Percentiles rank a stretch among this genome's conserved stretches.
phyloP scores from a whole-genome alignment of 1,139 yeast genomes.

The Candida sojae region DNA sequence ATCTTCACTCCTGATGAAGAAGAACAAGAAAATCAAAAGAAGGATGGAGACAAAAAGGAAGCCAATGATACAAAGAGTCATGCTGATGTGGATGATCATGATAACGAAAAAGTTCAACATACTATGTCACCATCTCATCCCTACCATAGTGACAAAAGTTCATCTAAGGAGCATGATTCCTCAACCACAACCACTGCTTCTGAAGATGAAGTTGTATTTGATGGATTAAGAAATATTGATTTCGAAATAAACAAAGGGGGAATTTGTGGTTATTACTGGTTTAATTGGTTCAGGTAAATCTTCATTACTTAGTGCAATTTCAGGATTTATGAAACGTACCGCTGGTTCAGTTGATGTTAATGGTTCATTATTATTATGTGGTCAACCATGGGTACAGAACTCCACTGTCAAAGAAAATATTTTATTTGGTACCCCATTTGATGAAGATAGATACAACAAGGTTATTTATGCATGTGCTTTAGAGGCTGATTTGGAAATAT shows the following conservation, averaged over 20 bases:
- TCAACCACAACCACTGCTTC: slow-evolving; percentile 5
- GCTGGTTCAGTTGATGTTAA: slow-evolving; percentile 40
- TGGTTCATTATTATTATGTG: slow-evolving; percentile 47
- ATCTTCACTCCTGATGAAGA: slow-evolving; percentile 30
- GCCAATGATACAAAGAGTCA: slow-evolving; percentile 2
- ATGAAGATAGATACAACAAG: slow-evolving; percentile 26
- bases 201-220: slow-evolving; percentile 9
- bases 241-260: slow-evolving; percentile 46
- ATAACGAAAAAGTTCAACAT: slow-evolving; percentile 4
- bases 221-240: slow-evolving; percentile 20
- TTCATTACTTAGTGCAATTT: slow-evolving; percentile 55
- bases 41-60: slow-evolving; percentile 12
- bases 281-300: slow-evolving; percentile 74
- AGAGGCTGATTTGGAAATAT: slow-evolving; percentile 35
- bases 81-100: not conserved
- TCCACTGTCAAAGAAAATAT: slow-evolving; percentile 44
- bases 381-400: slow-evolving; percentile 53
- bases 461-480: slow-evolving; percentile 39
- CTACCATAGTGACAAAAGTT: slow-evolving; percentile 6
- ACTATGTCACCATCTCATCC: slow-evolving; percentile 4
- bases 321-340: slow-evolving; percentile 54
- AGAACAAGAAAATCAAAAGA: slow-evolving; percentile 12
- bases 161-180: slow-evolving; percentile 9
- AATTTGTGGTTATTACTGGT: slow-evolving; percentile 72
- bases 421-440: slow-evolving; percentile 30